Conservation (phyloP, 2,329 filamentous ascomycete species). For the Beauveria medogensis region DNA sequence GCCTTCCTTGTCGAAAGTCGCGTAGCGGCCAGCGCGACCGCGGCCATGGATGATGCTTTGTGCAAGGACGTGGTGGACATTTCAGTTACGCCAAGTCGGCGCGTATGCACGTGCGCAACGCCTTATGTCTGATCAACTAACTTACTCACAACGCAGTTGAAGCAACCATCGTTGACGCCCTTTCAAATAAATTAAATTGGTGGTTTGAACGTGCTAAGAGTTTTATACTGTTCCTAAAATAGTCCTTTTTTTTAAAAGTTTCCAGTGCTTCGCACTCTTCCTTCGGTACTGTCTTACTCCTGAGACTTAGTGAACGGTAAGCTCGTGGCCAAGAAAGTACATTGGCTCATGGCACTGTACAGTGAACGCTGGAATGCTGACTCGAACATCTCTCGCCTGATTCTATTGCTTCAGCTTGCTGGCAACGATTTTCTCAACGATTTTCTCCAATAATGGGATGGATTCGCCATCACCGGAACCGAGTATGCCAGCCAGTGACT, state of each 20-base stretch:
- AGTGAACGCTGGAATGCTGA: not conserved
- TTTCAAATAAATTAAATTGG: not conserved
- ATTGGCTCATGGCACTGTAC: not conserved
- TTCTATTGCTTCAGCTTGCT: conserved; percentile 33
- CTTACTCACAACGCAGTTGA: not conserved
- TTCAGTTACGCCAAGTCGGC: not conserved
- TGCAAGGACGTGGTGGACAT: not conserved
- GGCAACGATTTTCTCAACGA: conserved; percentile 68
- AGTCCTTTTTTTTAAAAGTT: too few relatives aligned
- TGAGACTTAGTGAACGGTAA: too few relatives aligned
- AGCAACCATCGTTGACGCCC: not conserved
- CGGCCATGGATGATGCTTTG: not conserved
- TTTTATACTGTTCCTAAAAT: too few relatives aligned
- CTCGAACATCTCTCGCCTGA: not conserved
- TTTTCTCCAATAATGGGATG: conserved; percentile 57
- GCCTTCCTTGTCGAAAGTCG: not conserved
- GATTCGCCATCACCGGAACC: conserved; percentile 44
- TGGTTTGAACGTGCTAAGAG: too few relatives aligned
- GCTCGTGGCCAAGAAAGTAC: too few relatives aligned
- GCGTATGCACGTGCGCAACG: not conserved
- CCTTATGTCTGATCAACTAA: too few relatives aligned
- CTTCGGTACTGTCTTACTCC: too few relatives aligned
- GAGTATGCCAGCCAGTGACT: conserved; percentile 70
- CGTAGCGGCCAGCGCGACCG: not conserved
- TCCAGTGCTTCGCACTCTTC: too few relatives aligned